Evolutionary conservation across 352 stramenopile genomes (phyloP).

Genomic region (Pythium guiyangense): DNA sequence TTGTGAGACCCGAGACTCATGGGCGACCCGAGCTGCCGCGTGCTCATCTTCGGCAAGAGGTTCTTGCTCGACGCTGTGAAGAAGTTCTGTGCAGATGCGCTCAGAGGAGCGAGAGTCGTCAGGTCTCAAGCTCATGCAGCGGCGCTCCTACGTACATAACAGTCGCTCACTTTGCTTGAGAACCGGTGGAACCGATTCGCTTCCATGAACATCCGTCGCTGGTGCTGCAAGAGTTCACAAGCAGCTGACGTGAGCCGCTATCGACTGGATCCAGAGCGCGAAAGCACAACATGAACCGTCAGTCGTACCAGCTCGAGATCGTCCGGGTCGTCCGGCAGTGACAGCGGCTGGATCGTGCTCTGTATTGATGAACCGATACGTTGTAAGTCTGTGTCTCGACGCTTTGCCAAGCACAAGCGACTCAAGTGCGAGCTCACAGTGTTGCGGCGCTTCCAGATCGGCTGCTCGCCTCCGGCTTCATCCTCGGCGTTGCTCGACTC

Average conservation of each 20-base stretch:
- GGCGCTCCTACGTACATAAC: too few species aligned
- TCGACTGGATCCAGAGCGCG: neutral
- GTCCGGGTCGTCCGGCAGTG: constrained; percentile 29
- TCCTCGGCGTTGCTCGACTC: constrained; percentile 18
- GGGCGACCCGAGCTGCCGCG: constrained; percentile 14
- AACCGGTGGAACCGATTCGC: constrained; percentile 45
- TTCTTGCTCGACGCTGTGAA: constrained; percentile 41
- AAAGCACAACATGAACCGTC: neutral
- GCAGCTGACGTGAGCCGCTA: neutral
- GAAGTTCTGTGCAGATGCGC: constrained; percentile 25
- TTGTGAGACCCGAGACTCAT: constrained; percentile 10
- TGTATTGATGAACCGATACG: constrained; percentile 6
- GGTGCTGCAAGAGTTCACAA: constrained; percentile 21
- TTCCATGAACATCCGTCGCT: constrained; percentile 62
- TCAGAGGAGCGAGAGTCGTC: neutral
- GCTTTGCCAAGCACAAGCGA: too few species aligned
- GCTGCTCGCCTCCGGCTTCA: constrained; percentile 6
- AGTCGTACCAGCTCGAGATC: constrained; percentile 54
- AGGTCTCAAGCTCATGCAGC: neutral
- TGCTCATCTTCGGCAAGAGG: constrained; percentile 25
- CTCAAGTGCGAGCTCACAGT: constrained; percentile 14
- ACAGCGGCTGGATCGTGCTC: constrained; percentile 34
- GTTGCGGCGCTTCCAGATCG: constrained; percentile 47
- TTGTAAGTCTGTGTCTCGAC: neutral
- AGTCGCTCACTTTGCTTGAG: constrained; percentile 32